Evolutionary conservation across 2,329 filamentous ascomycete species (phyloP).

Genomic region (Calonectria hongkongensis): DNA sequence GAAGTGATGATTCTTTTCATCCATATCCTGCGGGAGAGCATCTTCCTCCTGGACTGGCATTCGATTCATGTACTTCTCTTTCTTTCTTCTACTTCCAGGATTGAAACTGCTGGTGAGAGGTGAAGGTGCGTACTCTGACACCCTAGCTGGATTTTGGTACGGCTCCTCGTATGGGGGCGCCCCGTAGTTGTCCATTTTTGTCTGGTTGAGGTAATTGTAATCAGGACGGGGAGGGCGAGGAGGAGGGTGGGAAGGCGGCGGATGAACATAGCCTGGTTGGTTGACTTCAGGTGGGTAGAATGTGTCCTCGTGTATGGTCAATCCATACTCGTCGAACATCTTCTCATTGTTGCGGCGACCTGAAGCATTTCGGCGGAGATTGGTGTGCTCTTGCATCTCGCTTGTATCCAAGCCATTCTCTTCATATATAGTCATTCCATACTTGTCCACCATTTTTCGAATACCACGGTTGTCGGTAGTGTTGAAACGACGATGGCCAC

Average conservation of each 20-base stretch:
- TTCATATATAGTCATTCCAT: slow-evolving; percentile 14
- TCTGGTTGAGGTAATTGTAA: not conserved
- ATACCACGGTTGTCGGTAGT: not conserved
- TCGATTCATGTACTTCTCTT: too few species aligned
- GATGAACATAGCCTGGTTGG: not conserved
- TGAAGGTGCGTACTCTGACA: not conserved
- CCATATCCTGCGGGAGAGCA: too few species aligned
- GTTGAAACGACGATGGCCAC: not conserved
- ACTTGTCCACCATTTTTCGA: slow-evolving; percentile 12
- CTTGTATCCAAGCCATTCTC: not conserved
- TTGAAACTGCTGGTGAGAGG: not conserved
- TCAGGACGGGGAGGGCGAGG: not conserved
- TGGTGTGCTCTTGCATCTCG: not conserved
- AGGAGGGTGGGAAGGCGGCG: too few species aligned
- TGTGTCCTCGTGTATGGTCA: slow-evolving; percentile 10
- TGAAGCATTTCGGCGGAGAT: not conserved
- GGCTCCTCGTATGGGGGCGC: not conserved
- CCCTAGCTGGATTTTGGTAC: not conserved
- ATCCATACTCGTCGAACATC: not conserved
- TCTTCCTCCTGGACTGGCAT: not conserved
- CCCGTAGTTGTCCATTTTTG: not conserved
- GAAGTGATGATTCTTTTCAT: not conserved
- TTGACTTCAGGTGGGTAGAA: not conserved
- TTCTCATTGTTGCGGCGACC: not conserved
- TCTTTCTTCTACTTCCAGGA: not conserved